A percentile compares a stretch with the other conserved stretches of the same genome.
Evolutionary conservation across 208 protist genomes (phyloP).

Genomic region (Blechomonas ayalai): DNA sequence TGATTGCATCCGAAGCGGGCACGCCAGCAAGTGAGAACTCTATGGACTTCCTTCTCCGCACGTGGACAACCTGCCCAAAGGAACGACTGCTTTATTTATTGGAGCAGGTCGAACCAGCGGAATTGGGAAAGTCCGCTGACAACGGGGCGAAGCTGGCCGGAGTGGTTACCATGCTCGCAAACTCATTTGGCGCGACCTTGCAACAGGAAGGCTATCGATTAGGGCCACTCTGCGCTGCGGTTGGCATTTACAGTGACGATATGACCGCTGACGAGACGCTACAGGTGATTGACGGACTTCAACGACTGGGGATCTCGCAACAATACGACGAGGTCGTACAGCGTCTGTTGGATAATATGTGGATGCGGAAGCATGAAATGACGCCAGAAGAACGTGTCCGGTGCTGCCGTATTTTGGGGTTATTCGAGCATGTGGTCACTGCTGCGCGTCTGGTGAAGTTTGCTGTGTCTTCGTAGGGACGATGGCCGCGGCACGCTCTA

Average conservation of each 20-base stretch:
- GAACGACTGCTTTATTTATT: constrained; percentile 74
- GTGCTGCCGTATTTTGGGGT: constrained; percentile 20
- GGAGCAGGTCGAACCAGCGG: constrained; percentile 55
- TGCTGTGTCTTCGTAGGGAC: constrained; percentile 8
- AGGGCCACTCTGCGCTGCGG: constrained; percentile 53
- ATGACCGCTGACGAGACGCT: constrained; percentile 61
- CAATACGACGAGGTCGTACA: constrained; percentile 22
- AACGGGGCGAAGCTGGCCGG: constrained; percentile 32
- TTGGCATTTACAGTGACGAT: constrained; percentile 35
- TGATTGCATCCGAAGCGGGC: constrained; percentile 37
- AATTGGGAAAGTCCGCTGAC: constrained; percentile 44
- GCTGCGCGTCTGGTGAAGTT: constrained; percentile 25
- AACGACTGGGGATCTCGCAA: constrained; percentile 34
- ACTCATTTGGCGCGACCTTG: constrained; percentile 16
- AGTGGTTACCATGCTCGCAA: constrained; percentile 49
- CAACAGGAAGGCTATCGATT: constrained; percentile 46
- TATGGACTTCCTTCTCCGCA: constrained; percentile 65
- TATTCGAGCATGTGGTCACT: constrained; percentile 16
- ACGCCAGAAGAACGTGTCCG: constrained; percentile 29
- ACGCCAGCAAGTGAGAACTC: constrained; percentile 38
- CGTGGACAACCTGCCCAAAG: constrained; percentile 58
- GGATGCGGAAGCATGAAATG: constrained; percentile 34
- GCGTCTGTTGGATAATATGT: constrained; percentile 56
- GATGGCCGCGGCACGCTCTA: too few species aligned
- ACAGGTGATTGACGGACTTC: constrained; percentile 43